Conservation (phyloP, 1,139 yeast species). For the Hemisphaericaspora xylofermentans region DNA sequence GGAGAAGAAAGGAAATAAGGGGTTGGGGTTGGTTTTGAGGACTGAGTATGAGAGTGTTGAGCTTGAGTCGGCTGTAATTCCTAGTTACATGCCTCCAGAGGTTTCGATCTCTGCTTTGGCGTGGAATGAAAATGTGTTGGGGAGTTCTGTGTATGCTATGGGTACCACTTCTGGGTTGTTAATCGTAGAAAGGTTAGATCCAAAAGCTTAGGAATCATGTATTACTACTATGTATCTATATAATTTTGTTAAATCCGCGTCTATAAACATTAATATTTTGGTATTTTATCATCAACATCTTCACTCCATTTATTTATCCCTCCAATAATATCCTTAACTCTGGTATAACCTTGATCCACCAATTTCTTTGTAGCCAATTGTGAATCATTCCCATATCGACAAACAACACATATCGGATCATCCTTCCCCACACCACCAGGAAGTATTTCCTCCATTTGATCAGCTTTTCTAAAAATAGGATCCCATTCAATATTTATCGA, state of each 20-base stretch:
- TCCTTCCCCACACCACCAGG: constrained; percentile 25
- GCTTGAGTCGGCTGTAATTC: constrained; percentile 28
- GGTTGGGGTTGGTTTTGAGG: constrained; percentile 19
- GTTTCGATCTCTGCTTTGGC: constrained; percentile 52
- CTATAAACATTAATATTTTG: constrained; percentile 68
- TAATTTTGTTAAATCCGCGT: too few relatives aligned
- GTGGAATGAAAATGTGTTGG: constrained; percentile 58
- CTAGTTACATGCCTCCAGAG: constrained; percentile 52
- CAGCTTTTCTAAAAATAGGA: constrained; percentile 38
- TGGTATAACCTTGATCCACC: constrained; percentile 44
- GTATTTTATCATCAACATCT: constrained; percentile 59
- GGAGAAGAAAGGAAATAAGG: constrained; percentile 7
- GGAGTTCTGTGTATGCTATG: constrained; percentile 65
- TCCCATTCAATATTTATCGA: constrained; percentile 67
- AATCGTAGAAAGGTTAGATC: constrained; percentile 57
- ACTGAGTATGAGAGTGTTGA: constrained; percentile 29
- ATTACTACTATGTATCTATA: background rate
- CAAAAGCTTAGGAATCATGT: constrained; percentile 14
- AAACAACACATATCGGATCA: constrained; percentile 49
- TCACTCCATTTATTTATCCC: constrained; percentile 75
- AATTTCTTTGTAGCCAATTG: constrained; percentile 68
- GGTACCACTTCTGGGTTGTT: constrained; percentile 67
- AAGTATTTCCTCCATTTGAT: constrained; percentile 23
- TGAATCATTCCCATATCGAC: constrained; percentile 92
- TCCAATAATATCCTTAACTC: constrained; percentile 71